phyloP scores from a whole-genome alignment of 306 rosid genomes.

The Casuarina equisetifolia region DNA sequence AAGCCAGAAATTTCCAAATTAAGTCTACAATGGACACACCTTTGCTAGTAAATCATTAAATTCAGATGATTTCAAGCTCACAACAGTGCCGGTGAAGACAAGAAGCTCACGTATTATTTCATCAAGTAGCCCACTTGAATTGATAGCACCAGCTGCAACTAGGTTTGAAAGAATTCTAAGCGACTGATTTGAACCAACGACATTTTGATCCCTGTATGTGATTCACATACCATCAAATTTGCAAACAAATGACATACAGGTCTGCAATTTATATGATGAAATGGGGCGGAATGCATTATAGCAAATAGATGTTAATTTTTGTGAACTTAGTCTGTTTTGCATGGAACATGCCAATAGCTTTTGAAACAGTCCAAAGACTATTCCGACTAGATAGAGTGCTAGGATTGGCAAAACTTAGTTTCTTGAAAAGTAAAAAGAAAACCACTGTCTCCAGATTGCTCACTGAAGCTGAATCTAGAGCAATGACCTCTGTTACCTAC shows the following conservation, averaged over 20 bases:
- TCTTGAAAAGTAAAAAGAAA: too few relatives aligned
- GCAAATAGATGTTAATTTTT: neutral
- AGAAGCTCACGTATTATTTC: constrained; percentile 73
- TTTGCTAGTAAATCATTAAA: constrained; percentile 58
- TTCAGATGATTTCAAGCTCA: constrained; percentile 63
- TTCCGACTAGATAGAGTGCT: neutral
- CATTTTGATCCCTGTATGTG: constrained; percentile 60
- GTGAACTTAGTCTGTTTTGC: neutral
- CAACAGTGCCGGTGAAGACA: constrained; percentile 51
- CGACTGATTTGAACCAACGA: constrained; percentile 60
- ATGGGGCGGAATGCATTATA: neutral
- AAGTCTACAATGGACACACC: constrained; percentile 43
- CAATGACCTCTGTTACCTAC: too few relatives aligned
- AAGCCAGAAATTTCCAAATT: constrained; percentile 27
- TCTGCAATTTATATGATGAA: neutral
- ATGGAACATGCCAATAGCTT: neutral
- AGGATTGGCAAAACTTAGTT: too few relatives aligned
- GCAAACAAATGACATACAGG: neutral
- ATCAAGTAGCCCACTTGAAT: constrained; percentile 56
- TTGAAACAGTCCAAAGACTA: neutral
- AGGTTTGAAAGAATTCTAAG: constrained; percentile 82
- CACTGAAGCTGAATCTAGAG: too few relatives aligned
- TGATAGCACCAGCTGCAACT: constrained; percentile 71
- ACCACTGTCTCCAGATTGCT: too few relatives aligned
- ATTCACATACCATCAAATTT: constrained; percentile 26